phyloP scores from a whole-genome alignment of 2,329 filamentous ascomycete genomes.

The Monosporascus sp. region DNA sequence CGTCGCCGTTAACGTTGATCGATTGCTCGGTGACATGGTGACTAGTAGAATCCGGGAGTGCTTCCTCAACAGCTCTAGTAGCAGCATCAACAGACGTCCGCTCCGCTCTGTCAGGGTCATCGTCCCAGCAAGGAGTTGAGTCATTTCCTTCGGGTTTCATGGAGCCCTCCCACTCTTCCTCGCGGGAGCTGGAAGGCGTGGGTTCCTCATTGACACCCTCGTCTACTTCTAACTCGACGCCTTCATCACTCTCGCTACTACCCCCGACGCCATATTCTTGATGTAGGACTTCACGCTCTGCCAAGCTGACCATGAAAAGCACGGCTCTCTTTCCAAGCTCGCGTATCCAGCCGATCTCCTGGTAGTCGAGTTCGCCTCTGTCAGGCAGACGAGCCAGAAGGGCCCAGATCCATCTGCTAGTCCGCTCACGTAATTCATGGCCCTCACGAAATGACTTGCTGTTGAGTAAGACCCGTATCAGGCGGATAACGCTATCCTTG shows the following conservation, averaged over 20 bases:
- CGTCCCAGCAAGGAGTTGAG: conserved; percentile 23
- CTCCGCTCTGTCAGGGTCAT: neutral
- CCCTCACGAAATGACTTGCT: conserved; percentile 59
- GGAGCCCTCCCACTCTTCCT: conserved; percentile 26
- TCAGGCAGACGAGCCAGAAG: conserved; percentile 71
- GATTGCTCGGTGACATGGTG: neutral
- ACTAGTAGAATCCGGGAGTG: neutral
- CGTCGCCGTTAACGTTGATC: neutral
- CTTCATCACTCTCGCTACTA: conserved; percentile 28
- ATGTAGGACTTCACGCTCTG: conserved; percentile 45
- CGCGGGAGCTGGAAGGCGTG: conserved; percentile 18
- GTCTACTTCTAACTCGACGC: conserved; percentile 33
- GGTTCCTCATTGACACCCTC: conserved; percentile 43
- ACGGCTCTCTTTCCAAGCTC: conserved; percentile 76
- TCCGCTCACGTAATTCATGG: conserved; percentile 55
- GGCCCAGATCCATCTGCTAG: conserved; percentile 82
- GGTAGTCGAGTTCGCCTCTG: conserved; percentile 67
- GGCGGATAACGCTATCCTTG: conserved; percentile 58
- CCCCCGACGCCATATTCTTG: conserved; percentile 34
- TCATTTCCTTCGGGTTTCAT: conserved; percentile 28
- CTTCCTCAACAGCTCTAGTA: neutral
- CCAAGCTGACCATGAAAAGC: conserved; percentile 49
- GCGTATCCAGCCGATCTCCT: conserved; percentile 69
- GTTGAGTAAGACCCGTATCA: conserved; percentile 62
- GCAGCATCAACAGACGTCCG: neutral